Base-by-base conservation (phyloP, 192 early-diverging fungal genomes). In the Linderina pennispora region DNA sequence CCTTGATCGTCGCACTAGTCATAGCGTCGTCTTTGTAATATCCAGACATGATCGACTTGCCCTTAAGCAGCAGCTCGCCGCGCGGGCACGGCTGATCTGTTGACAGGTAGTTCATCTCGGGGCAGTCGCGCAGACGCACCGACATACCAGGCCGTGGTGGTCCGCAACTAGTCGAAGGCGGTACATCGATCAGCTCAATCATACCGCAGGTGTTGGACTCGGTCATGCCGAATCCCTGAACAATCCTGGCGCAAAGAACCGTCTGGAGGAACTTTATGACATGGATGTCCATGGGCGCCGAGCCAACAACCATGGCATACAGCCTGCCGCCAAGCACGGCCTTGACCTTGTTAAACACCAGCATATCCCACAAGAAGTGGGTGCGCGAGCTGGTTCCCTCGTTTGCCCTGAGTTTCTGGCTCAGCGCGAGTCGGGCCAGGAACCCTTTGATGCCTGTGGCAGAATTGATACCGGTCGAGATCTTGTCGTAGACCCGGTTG, bases 1-100 rank as follows among this genome's bases (percentile, higher is more conserved):
- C 67, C 42, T 87, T 83, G 36, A 88, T 55, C 7, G 79, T 55
- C 40, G 89, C 85, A 4, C 42, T 57, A 5, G 86, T 86, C 60
- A 83, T 85, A 20, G 71, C 84, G 9, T 80, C 77, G 36, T 86
- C 79, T 54, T 86, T 83, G 63, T 78, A 77, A 43, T 94, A 94
- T 16, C 85, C 88, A 4, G 43, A 40, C 47, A 93, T 84, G 4
- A 90, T 62, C 40, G 69, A 78, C 21, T 74, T 55, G 17, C 86
- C 84, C 45, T 90, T 79, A 20, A 89, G 54, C 74, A 86, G 87
- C 17, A 94, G 65, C 62, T 94, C 91, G 25, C 94, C 94, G 41
- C 85, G 80, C 25, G 89, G 86, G 35, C 61, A 68, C 2, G 84
- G 83, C 22, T 78, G 74, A 54, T 93, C 89, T 8, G 75, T 84